A percentile compares a stretch with the other conserved stretches of the same genome.
Conservation (phyloP, 768 basidiomycete genomes). For the Termitomyces sp. region DNA sequence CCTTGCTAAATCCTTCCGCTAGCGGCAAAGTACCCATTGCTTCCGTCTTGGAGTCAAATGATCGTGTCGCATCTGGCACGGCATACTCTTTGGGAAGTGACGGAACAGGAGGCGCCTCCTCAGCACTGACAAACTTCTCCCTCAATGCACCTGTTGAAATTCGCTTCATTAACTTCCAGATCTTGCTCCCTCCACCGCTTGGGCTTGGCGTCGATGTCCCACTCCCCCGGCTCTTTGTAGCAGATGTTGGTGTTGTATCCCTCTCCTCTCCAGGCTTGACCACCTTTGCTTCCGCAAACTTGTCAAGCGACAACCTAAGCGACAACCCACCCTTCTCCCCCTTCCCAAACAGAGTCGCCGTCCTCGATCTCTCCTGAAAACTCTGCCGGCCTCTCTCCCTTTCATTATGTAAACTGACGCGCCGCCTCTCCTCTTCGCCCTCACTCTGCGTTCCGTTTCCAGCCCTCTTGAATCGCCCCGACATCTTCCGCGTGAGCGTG, state of each 20-base stretch:
- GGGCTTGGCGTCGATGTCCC: constrained; percentile 15
- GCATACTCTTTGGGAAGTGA: constrained; percentile 44
- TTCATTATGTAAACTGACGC: not conserved
- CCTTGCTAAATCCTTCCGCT: constrained; percentile 2
- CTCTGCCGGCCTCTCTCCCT: constrained; percentile 20
- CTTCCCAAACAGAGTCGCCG: constrained; percentile 12
- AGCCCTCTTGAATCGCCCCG: constrained; percentile 25
- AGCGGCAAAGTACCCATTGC: not conserved
- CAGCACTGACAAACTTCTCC: constrained; percentile 40
- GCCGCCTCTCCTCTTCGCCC: not conserved
- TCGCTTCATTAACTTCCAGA: constrained; percentile 70
- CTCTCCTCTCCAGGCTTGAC: not conserved
- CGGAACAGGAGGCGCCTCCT: constrained; percentile 51
- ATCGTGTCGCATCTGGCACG: not conserved
- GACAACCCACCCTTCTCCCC: constrained; percentile 16
- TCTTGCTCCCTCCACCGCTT: constrained; percentile 28
- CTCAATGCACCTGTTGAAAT: constrained; percentile 61
- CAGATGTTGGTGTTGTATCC: not conserved
- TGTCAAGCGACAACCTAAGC: constrained; percentile 29
- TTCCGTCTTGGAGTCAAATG: not conserved
- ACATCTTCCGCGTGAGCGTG: constrained; percentile 30
- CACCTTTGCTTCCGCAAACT: constrained; percentile 15
- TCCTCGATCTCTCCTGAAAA: constrained; percentile 27
- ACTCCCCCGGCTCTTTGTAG: not conserved
- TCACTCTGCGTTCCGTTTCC: constrained; percentile 10